Percentiles rank a stretch among this genome's conserved stretches.
These are phyloP conservation scores for Apiotrichum montevideense DNA, from an alignment of 1,284 basidiomycete genomes.

Conservation along the genomic window DNA sequence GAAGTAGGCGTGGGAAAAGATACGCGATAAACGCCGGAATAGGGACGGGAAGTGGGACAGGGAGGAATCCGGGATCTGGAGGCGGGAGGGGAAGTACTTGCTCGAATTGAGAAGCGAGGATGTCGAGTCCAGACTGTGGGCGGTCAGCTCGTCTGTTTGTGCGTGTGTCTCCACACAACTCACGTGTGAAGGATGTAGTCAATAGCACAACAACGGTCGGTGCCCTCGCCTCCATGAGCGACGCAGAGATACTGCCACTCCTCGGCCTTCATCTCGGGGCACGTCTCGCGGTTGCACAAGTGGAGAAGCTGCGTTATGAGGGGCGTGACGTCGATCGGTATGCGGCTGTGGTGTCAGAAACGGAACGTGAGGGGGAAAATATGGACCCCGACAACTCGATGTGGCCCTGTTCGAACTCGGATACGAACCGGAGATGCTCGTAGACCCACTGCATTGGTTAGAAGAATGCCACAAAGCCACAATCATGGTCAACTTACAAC, in stretches of 20 bases:
- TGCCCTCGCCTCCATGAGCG: constrained; percentile 56
- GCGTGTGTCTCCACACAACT: constrained; percentile 51
- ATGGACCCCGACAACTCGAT: too few relatives aligned
- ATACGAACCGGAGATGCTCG: constrained; percentile 74
- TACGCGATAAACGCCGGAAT: constrained; percentile 68
- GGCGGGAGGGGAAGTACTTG: constrained; percentile 79
- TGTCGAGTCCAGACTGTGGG: constrained; percentile 82
- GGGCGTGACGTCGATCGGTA: constrained; percentile 86
- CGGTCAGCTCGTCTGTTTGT: constrained; percentile 64
- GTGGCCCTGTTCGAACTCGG: too few relatives aligned
- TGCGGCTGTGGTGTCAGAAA: constrained; percentile 55
- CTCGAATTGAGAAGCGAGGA: constrained; percentile 88
- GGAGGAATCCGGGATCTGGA: constrained; percentile 72
- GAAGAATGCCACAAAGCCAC: not conserved
- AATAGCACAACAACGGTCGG: constrained; percentile 84
- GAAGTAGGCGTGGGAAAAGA: constrained; percentile 93
- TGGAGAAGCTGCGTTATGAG: constrained; percentile 78
- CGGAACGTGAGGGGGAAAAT: constrained; percentile 52
- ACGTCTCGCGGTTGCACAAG: constrained; percentile 73
- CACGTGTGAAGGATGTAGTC: constrained; percentile 91
- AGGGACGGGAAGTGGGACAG: constrained; percentile 75
- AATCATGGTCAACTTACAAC: constrained; percentile 39
- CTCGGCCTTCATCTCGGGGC: constrained; percentile 94
- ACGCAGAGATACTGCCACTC: constrained; percentile 97
- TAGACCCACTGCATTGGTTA: constrained; percentile 70